Evolutionary conservation across 1,284 basidiomycete species (phyloP).

Genomic region (Cutaneotrichosporon sp.): DNA sequence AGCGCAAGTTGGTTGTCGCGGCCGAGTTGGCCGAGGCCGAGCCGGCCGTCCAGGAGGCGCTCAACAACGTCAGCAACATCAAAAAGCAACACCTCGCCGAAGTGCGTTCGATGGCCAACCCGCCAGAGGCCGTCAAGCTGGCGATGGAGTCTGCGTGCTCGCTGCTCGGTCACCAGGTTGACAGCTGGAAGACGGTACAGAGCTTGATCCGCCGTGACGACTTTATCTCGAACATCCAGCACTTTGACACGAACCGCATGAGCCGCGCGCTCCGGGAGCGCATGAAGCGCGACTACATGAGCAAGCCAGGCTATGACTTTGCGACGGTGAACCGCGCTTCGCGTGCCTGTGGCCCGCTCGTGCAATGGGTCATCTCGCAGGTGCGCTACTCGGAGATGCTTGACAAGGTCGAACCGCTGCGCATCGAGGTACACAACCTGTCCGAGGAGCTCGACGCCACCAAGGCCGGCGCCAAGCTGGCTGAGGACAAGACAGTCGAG

Average conservation of each 20-base stretch:
- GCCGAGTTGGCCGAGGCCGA: constrained; percentile 96
- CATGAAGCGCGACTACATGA: constrained; percentile 93
- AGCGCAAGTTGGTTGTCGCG: constrained; percentile 85
- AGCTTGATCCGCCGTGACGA: constrained; percentile 95
- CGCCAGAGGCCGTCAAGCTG: constrained; percentile 94
- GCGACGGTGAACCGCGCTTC: constrained; percentile 93
- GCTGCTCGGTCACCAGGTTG: constrained; percentile 92
- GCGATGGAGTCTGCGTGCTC: constrained; percentile 99
- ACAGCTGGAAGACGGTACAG: constrained; percentile 92
- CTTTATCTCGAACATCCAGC: constrained; percentile 95
- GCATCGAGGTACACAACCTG: constrained; percentile 90
- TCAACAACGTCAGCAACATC: constrained; percentile 94
- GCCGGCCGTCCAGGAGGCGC: constrained; percentile 92
- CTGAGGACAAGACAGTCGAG: constrained; percentile 88
- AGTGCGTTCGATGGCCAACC: constrained; percentile 97
- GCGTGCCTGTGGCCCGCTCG: constrained; percentile 95
- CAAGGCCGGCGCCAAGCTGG: constrained; percentile 84
- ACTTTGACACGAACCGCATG: constrained; percentile 95
- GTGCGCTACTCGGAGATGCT: constrained; percentile 96
- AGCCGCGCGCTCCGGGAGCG: constrained; percentile 82
- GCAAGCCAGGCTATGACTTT: constrained; percentile 88
- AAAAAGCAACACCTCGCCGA: constrained; percentile 96
- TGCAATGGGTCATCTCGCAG: constrained; percentile 98
- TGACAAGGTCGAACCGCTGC: constrained; percentile 94
- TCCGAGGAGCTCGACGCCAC: constrained; percentile 90